phyloP scores from a whole-genome alignment of 352 stramenopile species.

The Thalassiosira livingstoniorum region DNA sequence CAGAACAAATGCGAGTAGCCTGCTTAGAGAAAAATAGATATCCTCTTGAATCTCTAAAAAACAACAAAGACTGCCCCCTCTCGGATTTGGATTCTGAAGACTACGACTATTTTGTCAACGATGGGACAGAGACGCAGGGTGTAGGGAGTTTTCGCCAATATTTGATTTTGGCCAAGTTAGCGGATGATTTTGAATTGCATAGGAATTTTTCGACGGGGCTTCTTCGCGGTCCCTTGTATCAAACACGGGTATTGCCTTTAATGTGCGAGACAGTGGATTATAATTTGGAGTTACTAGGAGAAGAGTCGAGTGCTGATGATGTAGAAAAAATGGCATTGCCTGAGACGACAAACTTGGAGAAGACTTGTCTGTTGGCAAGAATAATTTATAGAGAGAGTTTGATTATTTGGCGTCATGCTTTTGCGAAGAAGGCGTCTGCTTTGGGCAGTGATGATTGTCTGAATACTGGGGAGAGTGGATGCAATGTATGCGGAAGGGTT shows the following conservation, averaged over 20 bases:
- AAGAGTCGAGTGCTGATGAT: slow-evolving; percentile 11
- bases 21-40: slow-evolving; percentile 5
- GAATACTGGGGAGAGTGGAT: neutral
- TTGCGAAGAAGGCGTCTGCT: neutral
- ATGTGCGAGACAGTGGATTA: neutral
- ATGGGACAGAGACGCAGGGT: neutral
- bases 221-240: slow-evolving; percentile 6
- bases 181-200: slow-evolving; percentile 5
- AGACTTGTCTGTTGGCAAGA: slow-evolving; percentile 5
- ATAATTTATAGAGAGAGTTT: slow-evolving; percentile 15
- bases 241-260: neutral
- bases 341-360: slow-evolving; percentile 4
- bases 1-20: neutral
- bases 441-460: neutral
- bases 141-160: slow-evolving; percentile 10
- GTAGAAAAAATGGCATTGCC: neutral
- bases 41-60: neutral
- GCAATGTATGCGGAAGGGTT: neutral
- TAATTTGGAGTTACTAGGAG: slow-evolving; percentile 4
- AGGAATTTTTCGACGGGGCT: slow-evolving; percentile 5
- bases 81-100: neutral
- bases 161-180: slow-evolving; percentile 4
- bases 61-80: neutral
- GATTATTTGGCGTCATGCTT: slow-evolving; percentile 13
- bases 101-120: neutral